Conservation (phyloP, 768 basidiomycete genomes). For the Mycena capillaripes region DNA sequence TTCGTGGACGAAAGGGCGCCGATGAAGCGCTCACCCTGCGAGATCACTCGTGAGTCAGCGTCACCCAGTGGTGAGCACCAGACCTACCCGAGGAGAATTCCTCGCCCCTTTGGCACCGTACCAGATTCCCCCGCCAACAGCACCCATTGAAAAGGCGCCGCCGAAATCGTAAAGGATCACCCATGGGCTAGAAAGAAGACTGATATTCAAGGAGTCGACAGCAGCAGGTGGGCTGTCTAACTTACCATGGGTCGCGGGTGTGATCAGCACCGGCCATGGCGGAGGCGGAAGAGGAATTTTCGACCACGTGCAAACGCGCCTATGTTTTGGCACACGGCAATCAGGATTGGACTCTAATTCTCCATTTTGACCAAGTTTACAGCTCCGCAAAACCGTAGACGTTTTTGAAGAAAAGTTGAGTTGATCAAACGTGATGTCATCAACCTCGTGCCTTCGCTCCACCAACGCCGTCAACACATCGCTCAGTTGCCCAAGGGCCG, state of each 20-base stretch:
- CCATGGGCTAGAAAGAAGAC: conserved; percentile 82
- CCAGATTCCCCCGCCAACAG: conserved; percentile 98
- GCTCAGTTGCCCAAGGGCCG: no score
- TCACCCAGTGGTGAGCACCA: no score
- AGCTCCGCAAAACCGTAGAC: no score
- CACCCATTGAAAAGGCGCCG: conserved; percentile 98
- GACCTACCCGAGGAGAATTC: conserved; percentile 93
- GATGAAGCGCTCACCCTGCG: conserved; percentile 91
- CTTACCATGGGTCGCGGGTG: conserved; percentile 92
- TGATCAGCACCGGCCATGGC: conserved; percentile 95
- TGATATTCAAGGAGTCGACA: neutral
- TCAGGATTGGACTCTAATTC: no score
- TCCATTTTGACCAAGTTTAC: no score
- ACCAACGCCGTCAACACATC: no score
- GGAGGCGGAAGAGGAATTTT: no score
- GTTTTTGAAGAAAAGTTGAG: no score
- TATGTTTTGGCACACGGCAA: no score
- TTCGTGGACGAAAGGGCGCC: conserved; percentile 97
- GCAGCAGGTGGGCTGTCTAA: neutral
- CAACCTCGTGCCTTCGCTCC: no score
- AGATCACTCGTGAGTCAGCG: conserved; percentile 32
- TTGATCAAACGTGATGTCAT: no score
- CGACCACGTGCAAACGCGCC: no score
- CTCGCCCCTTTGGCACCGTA: conserved; percentile 98
- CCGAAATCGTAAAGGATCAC: conserved; percentile 99